Percentiles rank a stretch among this genome's conserved stretches.
Conservation (phyloP, 179 eudicot genomes). For the Silene noctiflora region DNA sequence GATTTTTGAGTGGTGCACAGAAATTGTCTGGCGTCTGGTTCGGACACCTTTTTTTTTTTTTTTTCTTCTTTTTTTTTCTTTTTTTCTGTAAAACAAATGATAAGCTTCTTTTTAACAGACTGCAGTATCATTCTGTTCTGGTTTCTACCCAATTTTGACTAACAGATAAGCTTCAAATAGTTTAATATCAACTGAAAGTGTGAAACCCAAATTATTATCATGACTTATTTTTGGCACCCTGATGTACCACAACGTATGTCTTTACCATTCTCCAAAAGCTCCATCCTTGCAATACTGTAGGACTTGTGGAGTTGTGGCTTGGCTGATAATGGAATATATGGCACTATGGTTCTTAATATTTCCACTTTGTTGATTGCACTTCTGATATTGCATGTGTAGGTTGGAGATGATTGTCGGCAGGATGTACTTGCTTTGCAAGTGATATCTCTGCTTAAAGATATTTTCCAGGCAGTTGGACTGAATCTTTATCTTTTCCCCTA, state of each 20-base stretch:
- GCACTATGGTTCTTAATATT: conserved; percentile 7
- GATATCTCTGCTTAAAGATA: conserved; percentile 83
- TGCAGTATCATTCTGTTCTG: neutral
- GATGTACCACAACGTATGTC: neutral
- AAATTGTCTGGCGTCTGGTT: neutral
- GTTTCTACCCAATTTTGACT: neutral
- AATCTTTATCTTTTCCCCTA: conserved; percentile 90
- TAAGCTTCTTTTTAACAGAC: neutral
- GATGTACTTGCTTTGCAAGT: conserved; percentile 99
- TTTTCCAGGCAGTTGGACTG: conserved; percentile 77
- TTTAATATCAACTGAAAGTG: neutral
- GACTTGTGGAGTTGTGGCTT: conserved; percentile 3
- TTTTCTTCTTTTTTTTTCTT: too few relatives aligned
- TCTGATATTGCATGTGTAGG: conserved; percentile 41
- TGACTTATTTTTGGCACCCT: conserved; percentile 3
- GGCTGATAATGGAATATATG: neutral
- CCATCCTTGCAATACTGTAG: conserved; percentile 8
- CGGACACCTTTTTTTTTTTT: neutral
- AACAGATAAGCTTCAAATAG: neutral
- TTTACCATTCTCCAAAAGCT: neutral
- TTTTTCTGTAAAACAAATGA: neutral
- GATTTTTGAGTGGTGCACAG: neutral
- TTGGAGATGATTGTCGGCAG: conserved; percentile 99
- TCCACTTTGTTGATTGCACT: neutral
- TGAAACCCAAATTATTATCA: neutral